Percentiles rank a stretch among this genome's conserved stretches.
phyloP scores from a whole-genome alignment of 2,329 filamentous ascomycete genomes.

The Harringtonia aguacate region DNA sequence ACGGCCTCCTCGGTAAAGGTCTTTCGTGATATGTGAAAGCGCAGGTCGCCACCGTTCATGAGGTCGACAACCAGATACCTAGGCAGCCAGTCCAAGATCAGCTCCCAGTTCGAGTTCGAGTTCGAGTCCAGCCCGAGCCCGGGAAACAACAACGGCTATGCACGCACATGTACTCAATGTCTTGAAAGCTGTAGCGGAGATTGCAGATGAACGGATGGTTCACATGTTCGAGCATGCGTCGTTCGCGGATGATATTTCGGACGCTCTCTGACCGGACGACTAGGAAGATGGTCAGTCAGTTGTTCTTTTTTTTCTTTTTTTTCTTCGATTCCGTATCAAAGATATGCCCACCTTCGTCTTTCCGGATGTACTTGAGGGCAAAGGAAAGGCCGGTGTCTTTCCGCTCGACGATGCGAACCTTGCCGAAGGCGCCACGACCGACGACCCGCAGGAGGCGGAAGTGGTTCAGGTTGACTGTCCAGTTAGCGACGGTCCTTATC shows the following conservation, averaged over 20 bases:
- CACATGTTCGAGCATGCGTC: conserved; percentile 94
- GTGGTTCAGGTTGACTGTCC: conserved; percentile 88
- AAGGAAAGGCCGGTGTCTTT: conserved; percentile 93
- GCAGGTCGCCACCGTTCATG: conserved; percentile 93
- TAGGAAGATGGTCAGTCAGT: conserved; percentile 23
- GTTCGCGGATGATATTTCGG: conserved; percentile 93
- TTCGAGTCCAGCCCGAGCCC: no score
- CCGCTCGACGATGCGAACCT: conserved; percentile 95
- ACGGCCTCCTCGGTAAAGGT: conserved; percentile 97
- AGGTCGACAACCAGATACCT: conserved; percentile 97
- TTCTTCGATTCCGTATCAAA: background rate
- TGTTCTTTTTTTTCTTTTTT: background rate
- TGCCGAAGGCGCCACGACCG: conserved; percentile 95
- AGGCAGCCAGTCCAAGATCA: conserved; percentile 53
- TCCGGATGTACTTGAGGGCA: conserved; percentile 94
- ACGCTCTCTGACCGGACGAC: conserved; percentile 97
- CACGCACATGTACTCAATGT: conserved; percentile 98
- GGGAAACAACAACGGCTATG: no score
- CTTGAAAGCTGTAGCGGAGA: conserved; percentile 96
- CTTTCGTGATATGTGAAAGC: conserved; percentile 96
- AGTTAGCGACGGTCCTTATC: no score
- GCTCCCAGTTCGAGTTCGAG: no score
- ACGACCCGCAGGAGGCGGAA: conserved; percentile 93
- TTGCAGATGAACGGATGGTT: conserved; percentile 98
- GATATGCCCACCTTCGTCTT: conserved; percentile 95